Evolutionary conservation across 1,139 yeast genomes (phyloP), one percentile per base, ranked within the genome.

Genomic region (Saccharomyces hybrid): DNA sequence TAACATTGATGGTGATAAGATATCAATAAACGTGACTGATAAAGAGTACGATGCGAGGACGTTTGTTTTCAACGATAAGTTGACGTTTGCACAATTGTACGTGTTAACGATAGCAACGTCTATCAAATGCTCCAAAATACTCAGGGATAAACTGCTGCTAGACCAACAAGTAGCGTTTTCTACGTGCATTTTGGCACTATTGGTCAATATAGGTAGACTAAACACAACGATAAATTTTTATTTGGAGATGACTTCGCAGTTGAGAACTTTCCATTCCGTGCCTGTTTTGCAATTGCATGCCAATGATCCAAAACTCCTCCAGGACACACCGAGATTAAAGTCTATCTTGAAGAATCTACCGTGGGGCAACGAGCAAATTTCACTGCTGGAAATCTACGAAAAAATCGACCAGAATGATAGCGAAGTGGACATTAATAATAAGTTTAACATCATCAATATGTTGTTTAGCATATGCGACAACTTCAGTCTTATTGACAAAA

Each of bases 181-280:
- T 14, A 89, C 89, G 51, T 88, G 90, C 53, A 83, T 88, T 78
- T 85, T 89, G 31, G 88, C 96, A 61, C 73, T 93, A 48, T 76
- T 93, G 59, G 98, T 93, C 28, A 93, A 93, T 68, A 83, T 90
- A 49, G 98, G 98, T 3, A 77, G 98, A 60, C 84, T 93, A 83
- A 93, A 93, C 73, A 93, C 99, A 1, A 93, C 98, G 4, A 84
- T 93, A 53, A 91, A 91, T 71, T 93, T 91, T 68, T 96, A 89
- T 55, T 90, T 95, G n/a, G 97, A 90, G 67, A 91, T 91, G 98
- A 85, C 90, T 61, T 89, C 97, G 0, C 93, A 91, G 59, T 76
- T 91, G 61, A 77, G 98, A 63, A 91, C 97, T 0, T 93, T 87
- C 67, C 97, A 91, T 70, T 87, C 96, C 12, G 88, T 93, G 42